These are phyloP conservation scores for Coemansia guatemalensis DNA, from an alignment of 192 early-diverging fungal species.

Conservation along the genomic window DNA sequence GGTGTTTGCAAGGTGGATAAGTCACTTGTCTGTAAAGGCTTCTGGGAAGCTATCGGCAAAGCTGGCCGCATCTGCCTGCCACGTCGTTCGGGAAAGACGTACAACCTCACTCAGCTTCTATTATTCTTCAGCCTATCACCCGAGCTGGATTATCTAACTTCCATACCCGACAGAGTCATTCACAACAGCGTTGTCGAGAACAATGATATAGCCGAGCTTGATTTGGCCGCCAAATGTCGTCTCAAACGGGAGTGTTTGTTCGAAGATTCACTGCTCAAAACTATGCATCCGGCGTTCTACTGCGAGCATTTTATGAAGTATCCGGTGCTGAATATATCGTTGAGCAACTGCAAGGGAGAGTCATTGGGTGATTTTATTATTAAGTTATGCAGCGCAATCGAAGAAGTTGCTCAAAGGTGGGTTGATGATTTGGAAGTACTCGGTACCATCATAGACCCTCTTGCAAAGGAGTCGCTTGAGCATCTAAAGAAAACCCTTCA, in stretches of 20 bases:
- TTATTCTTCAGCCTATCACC: conserved; percentile 38
- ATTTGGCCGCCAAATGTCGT: conserved; percentile 12
- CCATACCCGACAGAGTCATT: no score
- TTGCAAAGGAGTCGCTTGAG: neutral
- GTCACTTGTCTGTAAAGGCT: conserved; percentile 42
- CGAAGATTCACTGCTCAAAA: no score
- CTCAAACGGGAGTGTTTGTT: no score
- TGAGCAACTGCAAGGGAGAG: conserved; percentile 21
- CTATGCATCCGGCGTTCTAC: no score
- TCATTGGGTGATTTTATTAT: conserved; percentile 11
- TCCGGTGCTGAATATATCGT: conserved; percentile 7
- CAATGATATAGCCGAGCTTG: no score
- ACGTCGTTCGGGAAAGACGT: conserved; percentile 42
- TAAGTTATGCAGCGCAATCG: conserved; percentile 13
- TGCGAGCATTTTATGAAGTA: no score
- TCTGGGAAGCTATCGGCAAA: conserved; percentile 31
- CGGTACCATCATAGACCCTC: neutral
- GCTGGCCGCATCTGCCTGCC: conserved; percentile 42
- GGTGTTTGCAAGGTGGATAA: conserved; percentile 44
- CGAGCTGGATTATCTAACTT: conserved; percentile 4
- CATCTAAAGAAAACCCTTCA: neutral
- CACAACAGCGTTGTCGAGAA: no score
- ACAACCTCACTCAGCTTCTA: conserved; percentile 45
- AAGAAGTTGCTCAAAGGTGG: neutral
- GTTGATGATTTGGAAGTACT: neutral